phyloP scores from a whole-genome alignment of 768 basidiomycete genomes.

The Chalciporus piperatus region DNA sequence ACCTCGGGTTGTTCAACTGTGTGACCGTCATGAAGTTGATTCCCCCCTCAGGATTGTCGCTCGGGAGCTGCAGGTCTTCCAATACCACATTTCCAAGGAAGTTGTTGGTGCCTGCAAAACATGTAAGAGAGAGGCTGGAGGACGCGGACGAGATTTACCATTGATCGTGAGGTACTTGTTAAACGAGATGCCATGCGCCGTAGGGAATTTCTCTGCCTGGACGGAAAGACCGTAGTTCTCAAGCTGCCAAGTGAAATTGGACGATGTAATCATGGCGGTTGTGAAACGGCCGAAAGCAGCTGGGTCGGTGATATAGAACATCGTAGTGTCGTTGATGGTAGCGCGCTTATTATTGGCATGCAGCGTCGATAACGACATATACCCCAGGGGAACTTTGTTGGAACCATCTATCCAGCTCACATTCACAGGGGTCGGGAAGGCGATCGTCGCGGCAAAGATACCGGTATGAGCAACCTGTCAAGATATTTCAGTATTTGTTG shows the following conservation, averaged over 20 bases:
- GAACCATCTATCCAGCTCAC: slow-evolving; percentile 57
- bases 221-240: slow-evolving; percentile 54
- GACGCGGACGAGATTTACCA: slow-evolving; percentile 33
- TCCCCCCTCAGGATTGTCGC: slow-evolving; percentile 63
- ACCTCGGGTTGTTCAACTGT: slow-evolving; percentile 58
- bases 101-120: slow-evolving; percentile 50
- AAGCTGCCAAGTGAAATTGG: slow-evolving; percentile 68
- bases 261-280: slow-evolving; percentile 58
- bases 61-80: slow-evolving; percentile 60
- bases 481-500: neutral
- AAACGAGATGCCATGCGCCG: slow-evolving; percentile 63
- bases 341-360: slow-evolving; percentile 55
- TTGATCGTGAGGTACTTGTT: slow-evolving; percentile 57
- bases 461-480: slow-evolving; percentile 63
- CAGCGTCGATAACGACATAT: slow-evolving; percentile 47
- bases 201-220: slow-evolving; percentile 65
- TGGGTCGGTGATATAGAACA: slow-evolving; percentile 55
- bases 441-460: slow-evolving; percentile 59
- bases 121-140: neutral
- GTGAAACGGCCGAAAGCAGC: slow-evolving; percentile 62
- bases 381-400: slow-evolving; percentile 51
- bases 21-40: slow-evolving; percentile 63
- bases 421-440: slow-evolving; percentile 54
- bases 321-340: slow-evolving; percentile 55
- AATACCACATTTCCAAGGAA: slow-evolving; percentile 57